These are phyloP conservation scores for Trichoderma aggressivum DNA, from an alignment of 2,329 filamentous ascomycete genomes.

Conservation along the genomic window DNA sequence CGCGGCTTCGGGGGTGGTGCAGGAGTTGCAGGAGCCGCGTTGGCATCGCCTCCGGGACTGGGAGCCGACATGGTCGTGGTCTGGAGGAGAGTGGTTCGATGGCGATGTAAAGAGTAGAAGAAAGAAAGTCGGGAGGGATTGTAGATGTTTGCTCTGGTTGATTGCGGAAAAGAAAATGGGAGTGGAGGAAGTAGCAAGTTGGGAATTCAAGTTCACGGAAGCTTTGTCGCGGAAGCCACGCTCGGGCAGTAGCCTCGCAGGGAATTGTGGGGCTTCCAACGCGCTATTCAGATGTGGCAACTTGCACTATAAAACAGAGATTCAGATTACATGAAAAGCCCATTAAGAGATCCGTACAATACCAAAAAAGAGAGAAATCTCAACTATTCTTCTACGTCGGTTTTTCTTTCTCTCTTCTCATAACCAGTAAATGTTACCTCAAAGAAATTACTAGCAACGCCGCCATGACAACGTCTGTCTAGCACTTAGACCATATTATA, in stretches of 20 bases:
- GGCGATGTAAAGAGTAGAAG: neutral
- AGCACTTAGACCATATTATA: neutral
- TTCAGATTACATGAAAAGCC: neutral
- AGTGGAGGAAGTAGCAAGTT: neutral
- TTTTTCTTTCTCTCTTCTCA: neutral
- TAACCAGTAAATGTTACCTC: too few species aligned
- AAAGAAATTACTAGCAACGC: too few species aligned
- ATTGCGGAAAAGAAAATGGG: neutral
- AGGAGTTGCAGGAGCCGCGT: slow-evolving; percentile 25
- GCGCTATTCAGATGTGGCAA: neutral
- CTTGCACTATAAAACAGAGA: neutral
- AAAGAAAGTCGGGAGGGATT: neutral
- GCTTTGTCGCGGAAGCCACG: slow-evolving; percentile 4
- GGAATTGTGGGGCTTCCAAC: neutral
- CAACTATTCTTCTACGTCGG: neutral
- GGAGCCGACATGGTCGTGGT: slow-evolving; percentile 30
- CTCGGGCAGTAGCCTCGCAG: slow-evolving; percentile 14
- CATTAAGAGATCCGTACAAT: neutral
- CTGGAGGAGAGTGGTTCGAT: neutral
- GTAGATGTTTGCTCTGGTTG: neutral
- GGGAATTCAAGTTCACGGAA: neutral
- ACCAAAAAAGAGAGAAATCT: neutral
- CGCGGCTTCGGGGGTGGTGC: slow-evolving; percentile 36
- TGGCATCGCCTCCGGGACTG: slow-evolving; percentile 23
- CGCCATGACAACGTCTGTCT: neutral